A percentile compares a stretch with the other conserved stretches of the same genome.
Evolutionary conservation across 2,329 filamentous ascomycete species (phyloP).

Genomic region (Coleophoma crateriformis): DNA sequence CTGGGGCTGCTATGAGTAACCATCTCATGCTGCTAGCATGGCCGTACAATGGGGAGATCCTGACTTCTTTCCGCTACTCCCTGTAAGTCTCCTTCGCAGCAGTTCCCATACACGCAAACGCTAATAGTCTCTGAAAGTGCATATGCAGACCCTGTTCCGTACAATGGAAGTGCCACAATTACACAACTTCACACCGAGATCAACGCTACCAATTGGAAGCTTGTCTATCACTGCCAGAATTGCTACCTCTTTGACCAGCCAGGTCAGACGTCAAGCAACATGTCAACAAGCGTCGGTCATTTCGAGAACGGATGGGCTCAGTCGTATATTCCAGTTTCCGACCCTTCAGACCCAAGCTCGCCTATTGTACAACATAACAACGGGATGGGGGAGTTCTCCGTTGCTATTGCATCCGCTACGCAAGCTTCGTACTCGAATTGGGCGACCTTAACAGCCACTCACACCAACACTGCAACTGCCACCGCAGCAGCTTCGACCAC

Average conservation of each 20-base stretch:
- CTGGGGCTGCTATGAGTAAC: slow-evolving; percentile 42
- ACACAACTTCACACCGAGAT: slow-evolving; percentile 54
- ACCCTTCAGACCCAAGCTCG: slow-evolving; percentile 37
- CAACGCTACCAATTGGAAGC: slow-evolving; percentile 51
- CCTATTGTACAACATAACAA: slow-evolving; percentile 49
- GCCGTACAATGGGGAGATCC: slow-evolving; percentile 43
- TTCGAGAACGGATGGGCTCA: slow-evolving; percentile 53
- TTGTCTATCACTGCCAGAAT: slow-evolving; percentile 61
- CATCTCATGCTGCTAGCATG: slow-evolving; percentile 54
- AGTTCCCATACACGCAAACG: background rate
- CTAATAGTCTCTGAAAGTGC: slow-evolving; percentile 30
- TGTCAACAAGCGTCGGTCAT: slow-evolving; percentile 36
- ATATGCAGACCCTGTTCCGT: slow-evolving; percentile 52
- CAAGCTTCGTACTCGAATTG: slow-evolving; percentile 30
- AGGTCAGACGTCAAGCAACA: slow-evolving; percentile 33
- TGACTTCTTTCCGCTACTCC: slow-evolving; percentile 53
- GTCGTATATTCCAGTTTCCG: slow-evolving; percentile 30
- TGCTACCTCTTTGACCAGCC: slow-evolving; percentile 49
- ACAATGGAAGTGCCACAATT: slow-evolving; percentile 56
- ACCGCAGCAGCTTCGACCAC: slow-evolving; percentile 31
- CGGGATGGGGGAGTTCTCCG: slow-evolving; percentile 47
- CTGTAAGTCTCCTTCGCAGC: slow-evolving; percentile 22
- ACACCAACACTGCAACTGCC: slow-evolving; percentile 12
- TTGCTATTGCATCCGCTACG: slow-evolving; percentile 35
- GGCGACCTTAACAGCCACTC: slow-evolving; percentile 21